Percentiles rank a stretch among this genome's conserved stretches.
These are phyloP conservation scores for Leptographium radiaticola DNA, from an alignment of 2,329 filamentous ascomycete species.

Conservation along the genomic window DNA sequence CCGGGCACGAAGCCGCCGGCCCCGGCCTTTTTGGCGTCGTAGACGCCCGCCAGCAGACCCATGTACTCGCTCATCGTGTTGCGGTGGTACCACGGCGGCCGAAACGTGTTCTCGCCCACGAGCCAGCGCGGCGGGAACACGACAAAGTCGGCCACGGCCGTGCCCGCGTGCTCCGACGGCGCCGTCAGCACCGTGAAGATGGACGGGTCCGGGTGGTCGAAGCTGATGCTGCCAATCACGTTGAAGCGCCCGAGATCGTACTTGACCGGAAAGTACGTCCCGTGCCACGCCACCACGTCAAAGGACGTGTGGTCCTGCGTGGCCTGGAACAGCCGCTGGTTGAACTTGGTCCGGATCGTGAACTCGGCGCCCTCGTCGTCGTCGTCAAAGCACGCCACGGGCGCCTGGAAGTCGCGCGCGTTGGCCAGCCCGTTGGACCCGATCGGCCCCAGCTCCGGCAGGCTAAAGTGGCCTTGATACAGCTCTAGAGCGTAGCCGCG, in stretches of 20 bases:
- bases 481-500: conserved; percentile 66
- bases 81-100: conserved; percentile 60
- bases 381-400: conserved; percentile 55
- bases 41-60: conserved; percentile 41
- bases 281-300: conserved; percentile 69
- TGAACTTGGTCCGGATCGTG: conserved; percentile 21
- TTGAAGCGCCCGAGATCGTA: conserved; percentile 70
- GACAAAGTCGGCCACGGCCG: conserved; percentile 56
- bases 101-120: conserved; percentile 55
- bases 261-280: conserved; percentile 68
- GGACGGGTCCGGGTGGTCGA: conserved; percentile 64
- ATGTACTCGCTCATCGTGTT: conserved; percentile 56
- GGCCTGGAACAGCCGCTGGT: conserved; percentile 52
- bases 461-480: conserved; percentile 57
- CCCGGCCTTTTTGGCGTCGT: conserved; percentile 44
- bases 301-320: conserved; percentile 56
- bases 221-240: conserved; percentile 58
- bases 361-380: conserved; percentile 7
- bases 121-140: conserved; percentile 61
- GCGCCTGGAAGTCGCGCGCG: conserved; percentile 60
- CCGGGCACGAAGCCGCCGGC: conserved; percentile 40
- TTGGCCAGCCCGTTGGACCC: conserved; percentile 66
- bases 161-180: conserved; percentile 32
- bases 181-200: conserved; percentile 65
- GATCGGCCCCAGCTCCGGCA: conserved; percentile 62